Conservation (phyloP, 2,329 filamentous ascomycete genomes). For the Talaromyces sp. region DNA sequence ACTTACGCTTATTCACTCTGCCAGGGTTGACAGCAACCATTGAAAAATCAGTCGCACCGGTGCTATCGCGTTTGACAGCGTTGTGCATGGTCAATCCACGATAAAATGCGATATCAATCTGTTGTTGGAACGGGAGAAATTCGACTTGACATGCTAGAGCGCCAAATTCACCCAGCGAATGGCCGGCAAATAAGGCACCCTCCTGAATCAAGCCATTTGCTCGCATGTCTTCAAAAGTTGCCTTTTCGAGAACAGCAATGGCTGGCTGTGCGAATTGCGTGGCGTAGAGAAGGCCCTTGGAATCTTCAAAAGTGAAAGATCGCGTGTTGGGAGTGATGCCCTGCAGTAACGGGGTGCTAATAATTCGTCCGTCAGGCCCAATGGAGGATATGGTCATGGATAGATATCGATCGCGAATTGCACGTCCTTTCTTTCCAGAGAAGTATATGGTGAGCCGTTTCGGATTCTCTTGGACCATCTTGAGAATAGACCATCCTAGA, state of each 20-base stretch:
- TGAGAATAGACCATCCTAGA: constrained; percentile 76
- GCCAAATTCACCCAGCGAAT: constrained; percentile 97
- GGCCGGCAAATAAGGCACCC: constrained; percentile 95
- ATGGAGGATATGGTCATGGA: constrained; percentile 66
- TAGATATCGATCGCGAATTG: constrained; percentile 98
- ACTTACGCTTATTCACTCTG: constrained; percentile 64
- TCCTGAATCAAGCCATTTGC: constrained; percentile 91
- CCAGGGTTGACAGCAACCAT: constrained; percentile 99
- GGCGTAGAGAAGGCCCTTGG: constrained; percentile 87
- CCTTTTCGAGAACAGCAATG: constrained; percentile 98
- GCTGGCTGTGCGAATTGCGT: constrained; percentile 98
- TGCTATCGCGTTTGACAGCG: constrained; percentile 89
- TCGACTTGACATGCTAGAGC: constrained; percentile 94
- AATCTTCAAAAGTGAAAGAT: constrained; percentile 95
- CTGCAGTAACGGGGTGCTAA: constrained; percentile 90
- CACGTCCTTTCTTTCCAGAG: constrained; percentile 91
- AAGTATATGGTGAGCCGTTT: constrained; percentile 99
- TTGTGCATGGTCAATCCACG: constrained; percentile 99
- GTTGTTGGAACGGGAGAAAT: constrained; percentile 70
- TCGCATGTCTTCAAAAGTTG: constrained; percentile 98
- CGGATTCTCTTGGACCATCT: constrained; percentile 99
- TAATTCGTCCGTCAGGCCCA: constrained; percentile 80
- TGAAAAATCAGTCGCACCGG: constrained; percentile 92
- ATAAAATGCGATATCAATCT: constrained; percentile 78
- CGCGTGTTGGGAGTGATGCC: constrained; percentile 87